These are phyloP conservation scores for Coemansia sp. DNA, from an alignment of 192 early-diverging fungal genomes.

Conservation along the genomic window DNA sequence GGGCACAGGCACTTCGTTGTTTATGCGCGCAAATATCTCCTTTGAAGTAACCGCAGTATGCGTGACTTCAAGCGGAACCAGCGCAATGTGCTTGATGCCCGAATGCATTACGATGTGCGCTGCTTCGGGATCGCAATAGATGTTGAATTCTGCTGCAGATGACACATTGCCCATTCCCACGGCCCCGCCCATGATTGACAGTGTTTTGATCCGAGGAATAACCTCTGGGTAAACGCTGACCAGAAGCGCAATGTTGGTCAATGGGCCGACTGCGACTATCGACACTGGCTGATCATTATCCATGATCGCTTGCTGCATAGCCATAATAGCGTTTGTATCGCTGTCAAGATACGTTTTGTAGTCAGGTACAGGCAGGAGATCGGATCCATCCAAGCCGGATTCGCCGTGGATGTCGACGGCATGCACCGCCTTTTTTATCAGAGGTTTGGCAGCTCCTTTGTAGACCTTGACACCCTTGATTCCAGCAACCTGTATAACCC, in stretches of 20 bases:
- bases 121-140: slow-evolving; percentile 39
- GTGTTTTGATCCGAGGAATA: slow-evolving; percentile 29
- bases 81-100: slow-evolving; percentile 18
- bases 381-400: slow-evolving; percentile 16
- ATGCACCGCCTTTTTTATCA: slow-evolving; percentile 15
- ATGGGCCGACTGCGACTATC: slow-evolving; percentile 45
- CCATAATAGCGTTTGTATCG: slow-evolving; percentile 16
- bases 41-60: slow-evolving; percentile 14
- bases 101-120: slow-evolving; percentile 28
- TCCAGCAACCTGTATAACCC: slow-evolving; percentile 25
- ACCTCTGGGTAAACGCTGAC: slow-evolving; percentile 49
- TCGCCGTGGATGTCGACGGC: slow-evolving; percentile 22
- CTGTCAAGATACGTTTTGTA: slow-evolving; percentile 13
- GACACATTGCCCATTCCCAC: slow-evolving; percentile 22
- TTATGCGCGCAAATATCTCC: slow-evolving; percentile 22
- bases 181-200: slow-evolving; percentile 54
- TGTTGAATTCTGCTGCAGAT: slow-evolving; percentile 39
- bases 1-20: slow-evolving; percentile 1
- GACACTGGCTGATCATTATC: slow-evolving; percentile 14
- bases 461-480: slow-evolving; percentile 29
- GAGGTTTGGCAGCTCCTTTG: slow-evolving; percentile 27
- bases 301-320: slow-evolving; percentile 29
- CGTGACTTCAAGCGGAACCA: slow-evolving; percentile 33
- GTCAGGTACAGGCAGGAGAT: slow-evolving; percentile 16
- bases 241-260: slow-evolving; percentile 55